A percentile compares a stretch with the other conserved stretches of the same genome.
Conservation (phyloP, 805 yeast genomes). For the Candida manassasensis region DNA sequence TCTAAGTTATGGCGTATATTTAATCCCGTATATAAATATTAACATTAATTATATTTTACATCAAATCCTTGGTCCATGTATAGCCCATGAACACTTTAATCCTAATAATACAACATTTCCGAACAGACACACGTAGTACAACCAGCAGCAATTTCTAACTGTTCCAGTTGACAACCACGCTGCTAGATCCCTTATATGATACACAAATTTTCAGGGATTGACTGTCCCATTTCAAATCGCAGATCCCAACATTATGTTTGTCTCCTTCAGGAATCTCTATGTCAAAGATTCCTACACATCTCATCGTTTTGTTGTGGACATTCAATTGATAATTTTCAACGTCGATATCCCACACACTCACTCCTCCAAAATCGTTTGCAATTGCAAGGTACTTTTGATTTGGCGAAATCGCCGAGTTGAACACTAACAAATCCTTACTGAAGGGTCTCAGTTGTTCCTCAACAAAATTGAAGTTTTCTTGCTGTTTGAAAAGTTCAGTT, state of each 20-base stretch:
- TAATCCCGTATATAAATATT: neutral
- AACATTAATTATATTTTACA: too few species aligned
- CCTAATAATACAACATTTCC: neutral
- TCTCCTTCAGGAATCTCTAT: conserved; percentile 11
- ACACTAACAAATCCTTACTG: conserved; percentile 49
- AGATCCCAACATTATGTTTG: conserved; percentile 22
- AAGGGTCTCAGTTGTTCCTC: conserved; percentile 8
- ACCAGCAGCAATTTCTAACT: neutral
- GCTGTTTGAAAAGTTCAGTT: conserved; percentile 24
- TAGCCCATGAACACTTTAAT: neutral
- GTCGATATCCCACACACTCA: conserved; percentile 48
- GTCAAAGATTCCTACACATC: conserved; percentile 24
- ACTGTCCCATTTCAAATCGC: conserved; percentile 36
- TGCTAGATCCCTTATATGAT: conserved; percentile 30
- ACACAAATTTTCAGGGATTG: conserved; percentile 23
- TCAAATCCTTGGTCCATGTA: neutral
- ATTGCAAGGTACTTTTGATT: conserved; percentile 47
- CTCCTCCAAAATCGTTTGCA: conserved; percentile 62
- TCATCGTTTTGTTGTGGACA: conserved; percentile 11
- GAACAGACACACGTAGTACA: neutral
- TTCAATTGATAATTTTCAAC: conserved; percentile 7
- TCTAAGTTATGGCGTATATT: neutral
- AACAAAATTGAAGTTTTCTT: conserved; percentile 17
- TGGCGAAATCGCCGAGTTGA: conserved; percentile 50
- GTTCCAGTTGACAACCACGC: conserved; percentile 22